Evolutionary conservation across 2,329 filamentous ascomycete genomes (phyloP), one percentile per base, ranked within the genome.

Genomic region (Colletotrichum musae): DNA sequence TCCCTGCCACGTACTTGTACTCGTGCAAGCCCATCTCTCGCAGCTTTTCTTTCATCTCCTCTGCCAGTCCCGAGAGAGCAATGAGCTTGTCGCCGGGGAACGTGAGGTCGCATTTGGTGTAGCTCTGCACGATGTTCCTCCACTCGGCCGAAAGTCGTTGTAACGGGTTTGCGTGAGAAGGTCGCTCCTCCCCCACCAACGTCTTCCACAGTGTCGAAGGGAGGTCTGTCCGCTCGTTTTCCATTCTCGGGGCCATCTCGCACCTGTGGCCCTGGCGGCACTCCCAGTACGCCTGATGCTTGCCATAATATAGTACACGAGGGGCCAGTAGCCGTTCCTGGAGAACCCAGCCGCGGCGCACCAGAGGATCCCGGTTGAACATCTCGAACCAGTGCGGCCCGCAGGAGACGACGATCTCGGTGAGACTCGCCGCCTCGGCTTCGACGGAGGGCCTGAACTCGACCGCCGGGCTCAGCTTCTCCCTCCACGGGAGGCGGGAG

Each of bases 261-360:
- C 26, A 50, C 7, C 43, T 32, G 15, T 6, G 9, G 5, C 18
- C 43, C 15, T 36, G 9, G 6, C 21, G 32, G 43, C 57, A 51
- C 26, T 60, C 57, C 57, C 57, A 60, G 32, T 21, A 51, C 6
- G 50, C 43, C 16, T 60, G 57, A 7, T 21, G 21, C 2, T 5
- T 7, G 12, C 43, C 57, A 4, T 51, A 50, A 39, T 50, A 6
- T 7, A 60, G 15, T 3, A 60, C 47, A 9, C 57, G 43, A 50
- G 16, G 57, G 5, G 57, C 43, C 4, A 60, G 16, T 21, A 50
- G 12, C 6, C 57, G 18, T 36, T 60, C 57, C 32, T 60, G 57
- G 4, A 60, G 6, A 12, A 60, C 43, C 32, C 32, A 36, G 3
- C 32, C 32, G 7, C 32, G 32, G 9, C 3, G 32, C 7, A 36